Conservation (phyloP, 2,329 filamentous ascomycete genomes). For the Pseudomassariella vexata region DNA sequence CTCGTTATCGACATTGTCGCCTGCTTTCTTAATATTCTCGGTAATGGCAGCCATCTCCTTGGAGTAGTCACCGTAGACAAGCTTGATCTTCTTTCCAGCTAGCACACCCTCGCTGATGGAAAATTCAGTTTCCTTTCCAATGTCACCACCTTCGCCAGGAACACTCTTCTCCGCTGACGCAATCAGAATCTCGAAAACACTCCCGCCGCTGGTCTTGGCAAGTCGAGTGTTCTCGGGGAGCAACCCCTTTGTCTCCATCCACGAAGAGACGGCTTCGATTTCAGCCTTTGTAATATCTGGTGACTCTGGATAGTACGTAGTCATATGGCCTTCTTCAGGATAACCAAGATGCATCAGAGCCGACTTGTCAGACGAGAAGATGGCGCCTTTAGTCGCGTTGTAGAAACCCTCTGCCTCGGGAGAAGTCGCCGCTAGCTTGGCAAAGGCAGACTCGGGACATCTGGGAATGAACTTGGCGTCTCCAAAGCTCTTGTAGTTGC, state of each 20-base stretch:
- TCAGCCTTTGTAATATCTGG: slow-evolving; percentile 68
- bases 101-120: slow-evolving; percentile 52
- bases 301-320: slow-evolving; percentile 76
- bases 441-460: slow-evolving; percentile 57
- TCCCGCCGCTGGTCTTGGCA: slow-evolving; percentile 55
- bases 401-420: slow-evolving; percentile 59
- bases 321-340: slow-evolving; percentile 68
- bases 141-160: slow-evolving; percentile 60
- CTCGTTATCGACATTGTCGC: slow-evolving; percentile 65
- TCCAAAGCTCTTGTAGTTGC: slow-evolving; percentile 85
- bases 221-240: slow-evolving; percentile 74
- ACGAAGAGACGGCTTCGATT: slow-evolving; percentile 65
- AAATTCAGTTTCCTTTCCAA: slow-evolving; percentile 60
- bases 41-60: slow-evolving; percentile 66
- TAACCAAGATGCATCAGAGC: slow-evolving; percentile 72
- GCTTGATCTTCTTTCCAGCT: slow-evolving; percentile 61
- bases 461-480: slow-evolving; percentile 80
- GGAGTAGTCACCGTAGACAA: slow-evolving; percentile 70
- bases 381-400: slow-evolving; percentile 62
- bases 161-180: slow-evolving; percentile 59
- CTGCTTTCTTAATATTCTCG: slow-evolving; percentile 62
- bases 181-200: slow-evolving; percentile 65
- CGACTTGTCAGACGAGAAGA: slow-evolving; percentile 62
- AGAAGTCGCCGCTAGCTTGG: slow-evolving; percentile 56
- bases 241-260: slow-evolving; percentile 66